Conservation (phyloP, 805 yeast species). For the Brettanomyces naardenensis region DNA sequence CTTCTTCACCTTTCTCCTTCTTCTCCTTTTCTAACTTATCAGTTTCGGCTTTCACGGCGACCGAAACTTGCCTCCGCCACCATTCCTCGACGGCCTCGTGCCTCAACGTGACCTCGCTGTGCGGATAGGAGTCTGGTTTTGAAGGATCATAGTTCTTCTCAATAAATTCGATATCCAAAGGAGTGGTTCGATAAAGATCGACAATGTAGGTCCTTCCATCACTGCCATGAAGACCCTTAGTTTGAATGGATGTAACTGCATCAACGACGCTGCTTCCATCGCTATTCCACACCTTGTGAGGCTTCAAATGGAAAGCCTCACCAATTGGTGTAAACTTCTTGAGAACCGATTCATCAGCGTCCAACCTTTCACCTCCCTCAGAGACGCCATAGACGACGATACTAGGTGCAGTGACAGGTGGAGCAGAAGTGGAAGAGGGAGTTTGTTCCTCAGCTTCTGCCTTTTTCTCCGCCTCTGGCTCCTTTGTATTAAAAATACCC, state of each 20-base stretch:
- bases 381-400: slow-evolving; percentile 71
- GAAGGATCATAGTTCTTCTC: slow-evolving; percentile 44
- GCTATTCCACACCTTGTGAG: slow-evolving; percentile 48
- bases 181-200: slow-evolving; percentile 79
- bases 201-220: slow-evolving; percentile 81
- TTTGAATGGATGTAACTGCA: slow-evolving; percentile 62
- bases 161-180: slow-evolving; percentile 72
- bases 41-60: slow-evolving; percentile 40
- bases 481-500: slow-evolving; percentile 54
- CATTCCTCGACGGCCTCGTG: slow-evolving; percentile 87
- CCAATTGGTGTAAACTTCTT: slow-evolving; percentile 53
- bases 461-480: slow-evolving; percentile 26
- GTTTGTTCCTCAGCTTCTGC: slow-evolving; percentile 24
- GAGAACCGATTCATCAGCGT: slow-evolving; percentile 44
- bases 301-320: slow-evolving; percentile 69
- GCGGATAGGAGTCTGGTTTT: slow-evolving; percentile 62
- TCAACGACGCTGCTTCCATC: slow-evolving; percentile 36
- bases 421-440: neutral
- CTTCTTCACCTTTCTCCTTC: slow-evolving; percentile 15
- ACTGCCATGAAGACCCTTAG: slow-evolving; percentile 79
- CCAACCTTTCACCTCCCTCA: slow-evolving; percentile 44
- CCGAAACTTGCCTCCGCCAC: slow-evolving; percentile 68
- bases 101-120: slow-evolving; percentile 68
- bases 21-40: slow-evolving; percentile 29
- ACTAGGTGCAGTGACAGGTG: slow-evolving; percentile 16